phyloP scores from a whole-genome alignment of 2,329 filamentous ascomycete genomes.

The Acephala macrosclerotiorum region DNA sequence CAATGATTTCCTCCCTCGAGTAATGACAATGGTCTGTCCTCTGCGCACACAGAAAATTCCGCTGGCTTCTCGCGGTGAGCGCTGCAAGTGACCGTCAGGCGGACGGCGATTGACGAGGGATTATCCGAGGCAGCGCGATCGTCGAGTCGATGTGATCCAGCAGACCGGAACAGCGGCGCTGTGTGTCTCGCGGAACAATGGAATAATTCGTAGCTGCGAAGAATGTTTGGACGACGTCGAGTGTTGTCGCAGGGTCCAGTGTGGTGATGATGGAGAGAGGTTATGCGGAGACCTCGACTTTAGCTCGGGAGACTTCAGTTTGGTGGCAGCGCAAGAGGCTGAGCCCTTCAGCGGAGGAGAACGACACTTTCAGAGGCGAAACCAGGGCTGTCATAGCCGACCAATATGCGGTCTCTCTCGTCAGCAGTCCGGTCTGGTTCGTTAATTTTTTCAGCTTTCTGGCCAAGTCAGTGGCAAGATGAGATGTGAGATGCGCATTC shows the following conservation, averaged over 20 bases:
- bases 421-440: slow-evolving; percentile 10
- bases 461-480: neutral
- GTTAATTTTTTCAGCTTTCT: neutral
- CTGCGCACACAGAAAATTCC: neutral
- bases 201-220: slow-evolving; percentile 1
- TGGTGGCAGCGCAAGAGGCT: neutral
- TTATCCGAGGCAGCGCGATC: slow-evolving; percentile 15
- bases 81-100: slow-evolving; percentile 12
- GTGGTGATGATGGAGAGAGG: slow-evolving; percentile 8
- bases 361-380: neutral
- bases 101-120: slow-evolving; percentile 2
- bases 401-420: slow-evolving; percentile 15
- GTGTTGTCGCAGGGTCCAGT: neutral
- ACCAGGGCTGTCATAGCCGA: neutral
- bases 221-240: slow-evolving; percentile 1
- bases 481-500: neutral
- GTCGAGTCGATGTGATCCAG: neutral
- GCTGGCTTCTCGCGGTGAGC: neutral
- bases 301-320: neutral
- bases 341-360: neutral
- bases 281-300: slow-evolving; percentile 10
- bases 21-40: neutral
- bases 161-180: slow-evolving; percentile 5
- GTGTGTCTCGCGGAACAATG: neutral
- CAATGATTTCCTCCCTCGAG: slow-evolving; percentile 4